Evolutionary conservation across 2,329 filamentous ascomycete genomes (phyloP).

Genomic region (Xylaria sp.): DNA sequence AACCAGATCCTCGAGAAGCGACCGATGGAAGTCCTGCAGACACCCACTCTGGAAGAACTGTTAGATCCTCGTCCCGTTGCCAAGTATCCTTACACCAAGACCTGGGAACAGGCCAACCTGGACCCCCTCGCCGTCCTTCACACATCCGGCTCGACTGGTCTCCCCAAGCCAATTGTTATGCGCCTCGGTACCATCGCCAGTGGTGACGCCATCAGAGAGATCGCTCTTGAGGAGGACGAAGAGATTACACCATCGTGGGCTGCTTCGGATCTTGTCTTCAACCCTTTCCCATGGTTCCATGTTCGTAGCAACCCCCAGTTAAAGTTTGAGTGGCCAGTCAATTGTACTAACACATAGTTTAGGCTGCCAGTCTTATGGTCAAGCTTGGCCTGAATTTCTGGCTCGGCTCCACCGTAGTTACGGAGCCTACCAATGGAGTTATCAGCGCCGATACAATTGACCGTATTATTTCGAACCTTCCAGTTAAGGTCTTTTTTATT

Average conservation of each 20-base stretch:
- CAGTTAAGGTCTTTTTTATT: slow-evolving; percentile 42
- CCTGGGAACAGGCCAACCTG: slow-evolving; percentile 40
- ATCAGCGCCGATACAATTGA: slow-evolving; percentile 43
- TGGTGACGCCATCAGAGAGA: slow-evolving; percentile 42
- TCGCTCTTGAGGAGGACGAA: slow-evolving; percentile 40
- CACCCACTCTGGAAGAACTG: slow-evolving; percentile 40
- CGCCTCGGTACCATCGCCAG: slow-evolving; percentile 42
- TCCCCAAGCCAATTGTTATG: slow-evolving; percentile 45
- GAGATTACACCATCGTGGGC: slow-evolving; percentile 42
- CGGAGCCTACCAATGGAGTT: slow-evolving; percentile 42
- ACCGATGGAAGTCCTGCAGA: slow-evolving; percentile 41
- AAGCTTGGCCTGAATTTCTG: slow-evolving; percentile 43
- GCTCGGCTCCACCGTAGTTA: slow-evolving; percentile 43
- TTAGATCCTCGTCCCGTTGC: slow-evolving; percentile 39
- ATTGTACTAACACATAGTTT: slow-evolving; percentile 9
- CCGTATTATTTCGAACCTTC: slow-evolving; percentile 42
- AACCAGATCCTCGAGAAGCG: slow-evolving; percentile 40
- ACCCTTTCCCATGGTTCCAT: slow-evolving; percentile 44
- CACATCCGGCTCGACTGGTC: slow-evolving; percentile 43
- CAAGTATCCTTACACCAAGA: slow-evolving; percentile 42
- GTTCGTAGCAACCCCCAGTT: slow-evolving; percentile 17
- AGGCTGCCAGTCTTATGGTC: slow-evolving; percentile 44
- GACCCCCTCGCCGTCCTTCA: slow-evolving; percentile 42
- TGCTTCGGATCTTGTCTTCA: slow-evolving; percentile 40
- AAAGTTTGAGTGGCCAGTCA: neutral